These are phyloP conservation scores for Suillus hirtellus DNA, from an alignment of 768 basidiomycete genomes.

Conservation along the genomic window DNA sequence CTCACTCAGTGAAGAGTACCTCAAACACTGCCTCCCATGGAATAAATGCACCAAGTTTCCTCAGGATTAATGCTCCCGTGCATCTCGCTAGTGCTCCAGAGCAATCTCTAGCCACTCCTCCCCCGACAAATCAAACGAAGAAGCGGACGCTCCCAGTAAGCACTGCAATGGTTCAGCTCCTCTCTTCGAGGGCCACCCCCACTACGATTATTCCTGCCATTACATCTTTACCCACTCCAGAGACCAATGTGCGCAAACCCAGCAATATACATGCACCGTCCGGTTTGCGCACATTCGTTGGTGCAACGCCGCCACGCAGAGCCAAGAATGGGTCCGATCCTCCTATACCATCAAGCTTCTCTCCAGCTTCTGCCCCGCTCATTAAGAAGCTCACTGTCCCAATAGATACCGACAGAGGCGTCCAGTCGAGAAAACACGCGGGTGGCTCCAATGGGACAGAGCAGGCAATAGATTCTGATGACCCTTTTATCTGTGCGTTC, in stretches of 20 bases:
- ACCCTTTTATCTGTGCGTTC: neutral
- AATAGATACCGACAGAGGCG: neutral
- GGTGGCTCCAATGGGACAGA: neutral
- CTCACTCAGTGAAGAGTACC: neutral
- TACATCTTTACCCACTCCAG: constrained; percentile 21
- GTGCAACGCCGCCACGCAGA: neutral
- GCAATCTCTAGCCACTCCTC: constrained; percentile 17
- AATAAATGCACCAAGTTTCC: too few species aligned
- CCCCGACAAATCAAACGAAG: constrained; percentile 11
- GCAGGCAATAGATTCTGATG: neutral
- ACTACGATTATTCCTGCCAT: neutral
- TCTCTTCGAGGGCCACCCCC: neutral
- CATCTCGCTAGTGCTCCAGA: neutral
- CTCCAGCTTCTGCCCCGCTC: neutral
- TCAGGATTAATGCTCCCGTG: too few species aligned
- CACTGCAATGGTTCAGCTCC: neutral
- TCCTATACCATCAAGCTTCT: neutral
- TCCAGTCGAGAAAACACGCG: too few species aligned
- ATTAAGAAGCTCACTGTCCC: neutral
- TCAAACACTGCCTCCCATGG: too few species aligned
- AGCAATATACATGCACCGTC: neutral
- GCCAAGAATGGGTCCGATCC: neutral
- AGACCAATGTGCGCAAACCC: constrained; percentile 11
- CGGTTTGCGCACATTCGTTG: neutral
- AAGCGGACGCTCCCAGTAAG: neutral